Conservation (phyloP, 2,329 filamentous ascomycete species). For the Cytospora schulzeri region DNA sequence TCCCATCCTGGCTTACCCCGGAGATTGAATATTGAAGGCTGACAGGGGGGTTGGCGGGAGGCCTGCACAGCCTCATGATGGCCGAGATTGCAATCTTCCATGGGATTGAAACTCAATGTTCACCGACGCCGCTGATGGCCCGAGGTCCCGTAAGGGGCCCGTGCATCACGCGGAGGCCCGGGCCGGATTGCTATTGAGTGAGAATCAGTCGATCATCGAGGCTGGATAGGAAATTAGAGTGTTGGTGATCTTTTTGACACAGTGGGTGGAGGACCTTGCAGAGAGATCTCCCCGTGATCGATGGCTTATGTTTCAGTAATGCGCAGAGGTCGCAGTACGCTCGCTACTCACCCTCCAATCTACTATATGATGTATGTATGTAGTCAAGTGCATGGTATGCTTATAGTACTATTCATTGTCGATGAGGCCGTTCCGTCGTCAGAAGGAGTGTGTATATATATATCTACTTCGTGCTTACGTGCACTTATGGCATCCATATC, state of each 20-base stretch:
- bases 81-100: slow-evolving; percentile 26
- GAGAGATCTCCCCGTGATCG: neutral
- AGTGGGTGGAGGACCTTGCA: slow-evolving; percentile 2
- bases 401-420: neutral
- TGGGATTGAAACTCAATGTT: slow-evolving; percentile 2
- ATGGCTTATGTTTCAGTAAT: neutral
- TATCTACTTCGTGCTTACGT: neutral
- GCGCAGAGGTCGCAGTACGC: neutral
- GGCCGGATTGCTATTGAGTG: slow-evolving; percentile 5
- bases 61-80: slow-evolving; percentile 19
- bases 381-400: too few relatives aligned
- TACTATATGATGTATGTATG: too few relatives aligned
- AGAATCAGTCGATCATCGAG: slow-evolving; percentile 9
- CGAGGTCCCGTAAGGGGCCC: neutral
- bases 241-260: slow-evolving; percentile 9
- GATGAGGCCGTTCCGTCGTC: neutral
- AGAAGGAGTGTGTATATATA: neutral
- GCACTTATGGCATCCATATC: neutral
- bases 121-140: neutral
- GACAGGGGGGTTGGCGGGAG: slow-evolving; percentile 4
- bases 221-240: slow-evolving; percentile 2
- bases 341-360: neutral
- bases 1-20: neutral
- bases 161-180: slow-evolving; percentile 11
- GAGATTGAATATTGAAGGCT: slow-evolving; percentile 18